A percentile compares a stretch with the other conserved stretches of the same genome.
phyloP scores from a whole-genome alignment of 2,329 filamentous ascomycete genomes.

The Ilyonectria sp. region DNA sequence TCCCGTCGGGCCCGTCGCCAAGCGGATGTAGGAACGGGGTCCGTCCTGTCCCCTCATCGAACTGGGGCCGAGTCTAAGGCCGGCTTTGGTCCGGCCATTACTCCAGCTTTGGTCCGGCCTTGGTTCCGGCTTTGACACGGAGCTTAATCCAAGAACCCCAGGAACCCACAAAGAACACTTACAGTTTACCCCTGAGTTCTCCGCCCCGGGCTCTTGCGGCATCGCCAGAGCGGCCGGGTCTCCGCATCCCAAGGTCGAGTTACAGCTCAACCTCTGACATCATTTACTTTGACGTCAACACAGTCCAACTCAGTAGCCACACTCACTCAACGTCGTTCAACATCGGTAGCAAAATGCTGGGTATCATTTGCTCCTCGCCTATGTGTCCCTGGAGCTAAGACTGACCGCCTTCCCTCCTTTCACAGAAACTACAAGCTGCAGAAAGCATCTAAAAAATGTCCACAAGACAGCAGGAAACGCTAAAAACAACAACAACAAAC shows the following conservation, averaged over 20 bases:
- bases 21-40: constrained; percentile 43
- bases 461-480: constrained; percentile 28
- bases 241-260: not conserved
- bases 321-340: not conserved
- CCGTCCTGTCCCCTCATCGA: constrained; percentile 6
- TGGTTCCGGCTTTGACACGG: constrained; percentile 9
- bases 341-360: constrained; percentile 43
- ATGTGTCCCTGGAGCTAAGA: constrained; percentile 36
- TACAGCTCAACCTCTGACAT: not conserved
- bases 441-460: constrained; percentile 37
- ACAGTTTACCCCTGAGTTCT: too few species aligned
- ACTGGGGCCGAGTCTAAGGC: constrained; percentile 8
- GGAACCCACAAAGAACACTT: too few species aligned
- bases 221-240: too few species aligned
- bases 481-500: constrained; percentile 27
- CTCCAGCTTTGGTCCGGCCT: constrained; percentile 4
- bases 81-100: constrained; percentile 1
- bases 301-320: not conserved
- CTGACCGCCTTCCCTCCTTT: constrained; percentile 29
- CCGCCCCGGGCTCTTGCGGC: too few species aligned
- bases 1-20: constrained; percentile 33
- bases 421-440: constrained; percentile 27
- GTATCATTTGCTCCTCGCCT: constrained; percentile 47
- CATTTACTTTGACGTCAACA: not conserved
- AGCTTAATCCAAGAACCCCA: not conserved